phyloP scores from a whole-genome alignment of 1,139 yeast genomes.

The Yamadazyma oceani region DNA sequence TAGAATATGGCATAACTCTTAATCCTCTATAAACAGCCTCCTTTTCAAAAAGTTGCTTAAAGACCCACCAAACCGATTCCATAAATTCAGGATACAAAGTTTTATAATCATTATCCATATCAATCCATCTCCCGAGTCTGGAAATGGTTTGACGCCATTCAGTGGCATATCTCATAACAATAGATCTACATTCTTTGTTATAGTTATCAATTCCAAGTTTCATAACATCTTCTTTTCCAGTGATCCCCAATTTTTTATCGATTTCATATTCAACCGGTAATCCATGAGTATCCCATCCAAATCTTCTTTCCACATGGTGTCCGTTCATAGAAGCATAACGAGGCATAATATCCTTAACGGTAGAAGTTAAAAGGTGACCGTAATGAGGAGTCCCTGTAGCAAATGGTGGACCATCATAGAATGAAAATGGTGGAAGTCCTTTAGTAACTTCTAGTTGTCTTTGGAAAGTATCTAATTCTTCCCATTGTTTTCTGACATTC shows the following conservation, averaged over 20 bases:
- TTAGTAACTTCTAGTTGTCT: conserved; percentile 80
- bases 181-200: conserved; percentile 90
- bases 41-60: conserved; percentile 81
- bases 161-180: conserved; percentile 94
- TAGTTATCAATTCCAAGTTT: conserved; percentile 90
- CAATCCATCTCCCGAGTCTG: conserved; percentile 98
- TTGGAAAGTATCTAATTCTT: conserved; percentile 89
- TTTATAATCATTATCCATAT: conserved; percentile 97
- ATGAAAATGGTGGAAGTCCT: conserved; percentile 84
- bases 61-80: conserved; percentile 99
- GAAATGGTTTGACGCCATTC: conserved; percentile 94
- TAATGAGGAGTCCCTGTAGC: conserved; percentile 99
- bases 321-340: conserved; percentile 99
- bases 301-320: conserved; percentile 90
- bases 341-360: conserved; percentile 95
- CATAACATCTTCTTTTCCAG: conserved; percentile 92
- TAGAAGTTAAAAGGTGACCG: conserved; percentile 95
- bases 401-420: conserved; percentile 98
- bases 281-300: conserved; percentile 99
- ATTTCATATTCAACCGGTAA: conserved; percentile 97
- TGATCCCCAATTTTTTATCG: conserved; percentile 93
- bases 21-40: conserved; percentile 89
- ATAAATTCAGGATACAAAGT: conserved; percentile 92
- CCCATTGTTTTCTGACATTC: conserved; percentile 76
- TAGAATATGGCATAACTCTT: conserved; percentile 98